Conservation (phyloP, 2,329 filamentous ascomycete genomes). For the Diaporthe sp. region DNA sequence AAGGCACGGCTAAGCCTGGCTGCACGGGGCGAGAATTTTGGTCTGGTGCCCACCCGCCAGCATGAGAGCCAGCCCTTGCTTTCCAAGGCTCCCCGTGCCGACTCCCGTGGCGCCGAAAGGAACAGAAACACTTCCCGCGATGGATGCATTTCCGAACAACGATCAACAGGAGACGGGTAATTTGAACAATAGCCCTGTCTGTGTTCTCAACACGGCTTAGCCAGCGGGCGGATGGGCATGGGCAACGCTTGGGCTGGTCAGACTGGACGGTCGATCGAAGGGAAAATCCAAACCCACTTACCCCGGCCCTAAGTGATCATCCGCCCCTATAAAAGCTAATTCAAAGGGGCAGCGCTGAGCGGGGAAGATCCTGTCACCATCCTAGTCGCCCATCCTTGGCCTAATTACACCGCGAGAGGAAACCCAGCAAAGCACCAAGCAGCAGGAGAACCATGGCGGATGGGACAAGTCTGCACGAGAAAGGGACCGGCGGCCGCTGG, state of each 20-base stretch:
- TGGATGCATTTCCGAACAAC: background rate
- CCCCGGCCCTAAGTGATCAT: constrained; percentile 29
- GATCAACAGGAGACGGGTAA: constrained; percentile 25
- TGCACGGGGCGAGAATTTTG: background rate
- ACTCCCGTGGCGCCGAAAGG: constrained; percentile 9
- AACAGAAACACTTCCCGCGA: constrained; percentile 6
- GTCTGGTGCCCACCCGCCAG: background rate
- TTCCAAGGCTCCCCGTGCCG: constrained; percentile 4
- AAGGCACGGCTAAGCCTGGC: background rate
- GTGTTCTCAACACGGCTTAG: constrained; percentile 9
- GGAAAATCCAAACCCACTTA: constrained; percentile 10
- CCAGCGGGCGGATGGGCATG: constrained; percentile 1
- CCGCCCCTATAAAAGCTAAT: constrained; percentile 26
- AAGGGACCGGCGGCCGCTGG: background rate
- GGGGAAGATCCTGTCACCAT: constrained; percentile 27
- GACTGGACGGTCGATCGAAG: background rate
- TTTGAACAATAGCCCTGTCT: background rate
- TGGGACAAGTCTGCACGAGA: background rate
- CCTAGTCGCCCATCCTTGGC: constrained; percentile 20
- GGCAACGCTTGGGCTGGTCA: background rate
- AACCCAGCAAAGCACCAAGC: background rate
- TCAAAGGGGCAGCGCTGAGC: constrained; percentile 18
- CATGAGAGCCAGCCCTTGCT: background rate
- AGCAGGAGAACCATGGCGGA: background rate
- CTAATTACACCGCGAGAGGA: constrained; percentile 13